phyloP scores from a whole-genome alignment of 2,329 filamentous ascomycete genomes.

The Epicoccum sorghinum region DNA sequence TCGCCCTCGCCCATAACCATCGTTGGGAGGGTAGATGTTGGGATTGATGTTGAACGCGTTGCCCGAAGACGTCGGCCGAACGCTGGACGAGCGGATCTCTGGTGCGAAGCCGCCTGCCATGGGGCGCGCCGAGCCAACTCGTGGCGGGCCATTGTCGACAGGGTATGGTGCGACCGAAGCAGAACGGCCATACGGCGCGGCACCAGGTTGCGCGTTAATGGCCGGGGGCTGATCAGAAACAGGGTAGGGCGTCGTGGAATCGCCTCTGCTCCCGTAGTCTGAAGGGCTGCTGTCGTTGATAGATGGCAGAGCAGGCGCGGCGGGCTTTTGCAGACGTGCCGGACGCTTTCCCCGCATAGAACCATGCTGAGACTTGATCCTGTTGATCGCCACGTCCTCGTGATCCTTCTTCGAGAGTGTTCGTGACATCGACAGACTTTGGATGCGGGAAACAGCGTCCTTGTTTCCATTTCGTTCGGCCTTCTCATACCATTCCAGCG shows the following conservation, averaged over 20 bases:
- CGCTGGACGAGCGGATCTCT: conserved; percentile 57
- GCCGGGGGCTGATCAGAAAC: conserved; percentile 51
- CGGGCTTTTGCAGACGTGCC: conserved; percentile 49
- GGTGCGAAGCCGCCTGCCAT: conserved; percentile 51
- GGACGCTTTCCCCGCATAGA: conserved; percentile 58
- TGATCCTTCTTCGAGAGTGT: conserved; percentile 90
- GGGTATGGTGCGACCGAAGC: conserved; percentile 72
- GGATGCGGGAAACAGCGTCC: conserved; percentile 81
- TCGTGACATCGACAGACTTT: conserved; percentile 81
- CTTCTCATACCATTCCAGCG: conserved; percentile 86
- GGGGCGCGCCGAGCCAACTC: conserved; percentile 42
- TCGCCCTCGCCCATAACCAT: conserved; percentile 39
- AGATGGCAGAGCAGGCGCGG: conserved; percentile 46
- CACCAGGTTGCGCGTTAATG: conserved; percentile 25
- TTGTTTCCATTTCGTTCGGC: conserved; percentile 90
- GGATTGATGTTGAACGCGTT: conserved; percentile 59
- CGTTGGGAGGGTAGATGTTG: conserved; percentile 45
- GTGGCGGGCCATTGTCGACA: conserved; percentile 66
- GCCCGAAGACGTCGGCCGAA: conserved; percentile 54
- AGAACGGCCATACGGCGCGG: conserved; percentile 49
- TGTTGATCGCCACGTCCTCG: conserved; percentile 84
- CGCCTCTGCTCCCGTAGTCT: conserved; percentile 42
- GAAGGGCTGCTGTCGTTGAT: conserved; percentile 48
- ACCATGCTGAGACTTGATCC: conserved; percentile 70
- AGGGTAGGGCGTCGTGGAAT: conserved; percentile 52